phyloP scores from a whole-genome alignment of 345 rosid species.

The Eucalyptus grandis region DNA sequence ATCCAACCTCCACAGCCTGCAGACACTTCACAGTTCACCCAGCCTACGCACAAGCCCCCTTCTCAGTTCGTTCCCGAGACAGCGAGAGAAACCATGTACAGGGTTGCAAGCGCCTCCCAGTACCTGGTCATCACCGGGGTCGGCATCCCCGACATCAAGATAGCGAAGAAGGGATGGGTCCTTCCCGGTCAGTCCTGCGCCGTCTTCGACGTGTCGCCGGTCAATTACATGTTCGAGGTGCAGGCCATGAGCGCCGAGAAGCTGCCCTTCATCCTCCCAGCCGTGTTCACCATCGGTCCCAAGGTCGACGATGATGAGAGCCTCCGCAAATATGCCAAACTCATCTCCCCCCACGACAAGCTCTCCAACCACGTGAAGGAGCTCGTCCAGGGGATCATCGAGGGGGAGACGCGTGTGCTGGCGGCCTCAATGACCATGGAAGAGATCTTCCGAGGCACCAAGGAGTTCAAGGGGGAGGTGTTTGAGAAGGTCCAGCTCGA shows the following conservation, averaged over 20 bases:
- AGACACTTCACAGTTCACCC: neutral
- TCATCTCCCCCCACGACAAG: constrained; percentile 57
- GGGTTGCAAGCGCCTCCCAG: constrained; percentile 48
- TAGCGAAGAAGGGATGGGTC: constrained; percentile 59
- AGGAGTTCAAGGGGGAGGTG: constrained; percentile 66
- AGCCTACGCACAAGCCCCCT: neutral
- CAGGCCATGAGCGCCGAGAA: constrained; percentile 92
- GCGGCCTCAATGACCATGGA: constrained; percentile 96
- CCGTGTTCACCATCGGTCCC: constrained; percentile 75
- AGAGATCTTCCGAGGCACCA: constrained; percentile 60
- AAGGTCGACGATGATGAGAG: constrained; percentile 36
- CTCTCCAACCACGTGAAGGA: constrained; percentile 57
- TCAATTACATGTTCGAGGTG: constrained; percentile 73
- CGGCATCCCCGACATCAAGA: constrained; percentile 48
- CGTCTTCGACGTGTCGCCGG: constrained; percentile 61
- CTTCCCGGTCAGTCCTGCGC: constrained; percentile 50
- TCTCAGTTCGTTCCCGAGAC: neutral
- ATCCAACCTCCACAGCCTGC: neutral
- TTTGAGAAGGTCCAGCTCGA: constrained; percentile 73
- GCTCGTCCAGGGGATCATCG: constrained; percentile 74
- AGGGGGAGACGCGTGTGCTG: constrained; percentile 77
- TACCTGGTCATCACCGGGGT: constrained; percentile 48
- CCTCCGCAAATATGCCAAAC: constrained; percentile 50
- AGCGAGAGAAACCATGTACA: constrained; percentile 16
- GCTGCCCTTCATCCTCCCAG: constrained; percentile 72